Percentiles rank a stretch among this genome's conserved stretches.
Evolutionary conservation across 2,329 filamentous ascomycete genomes (phyloP).

Genomic region (Ceratocystiopsis brevicomis): DNA sequence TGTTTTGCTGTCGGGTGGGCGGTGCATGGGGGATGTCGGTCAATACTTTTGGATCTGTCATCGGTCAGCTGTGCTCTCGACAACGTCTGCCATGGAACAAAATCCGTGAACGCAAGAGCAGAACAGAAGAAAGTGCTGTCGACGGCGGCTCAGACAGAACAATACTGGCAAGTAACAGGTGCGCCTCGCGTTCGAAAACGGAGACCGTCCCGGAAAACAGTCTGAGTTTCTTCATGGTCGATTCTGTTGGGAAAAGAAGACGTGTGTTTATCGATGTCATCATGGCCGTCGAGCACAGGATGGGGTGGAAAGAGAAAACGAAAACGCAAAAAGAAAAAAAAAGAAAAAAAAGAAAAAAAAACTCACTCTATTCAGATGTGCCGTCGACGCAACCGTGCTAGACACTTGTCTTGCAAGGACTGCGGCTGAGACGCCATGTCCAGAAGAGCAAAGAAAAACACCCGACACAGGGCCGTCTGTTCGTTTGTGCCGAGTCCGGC

Average conservation of each 20-base stretch:
- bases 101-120: too few relatives aligned
- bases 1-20: too few relatives aligned
- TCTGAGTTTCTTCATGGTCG: constrained; percentile 65
- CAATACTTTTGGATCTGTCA: not conserved
- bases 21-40: too few relatives aligned
- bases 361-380: not conserved
- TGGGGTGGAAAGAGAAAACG: constrained; percentile 2
- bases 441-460: not conserved
- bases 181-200: constrained; percentile 25
- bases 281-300: constrained; percentile 26
- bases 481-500: too few relatives aligned
- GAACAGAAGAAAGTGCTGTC: not conserved
- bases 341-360: not conserved
- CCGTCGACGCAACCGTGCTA: too few relatives aligned
- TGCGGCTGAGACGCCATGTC: too few relatives aligned
- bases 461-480: too few relatives aligned
- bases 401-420: too few relatives aligned
- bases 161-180: constrained; percentile 89
- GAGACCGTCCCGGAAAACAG: constrained; percentile 39
- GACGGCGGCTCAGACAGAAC: constrained; percentile 8
- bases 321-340: too few relatives aligned
- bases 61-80: not conserved
- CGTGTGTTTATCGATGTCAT: constrained; percentile 50
- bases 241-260: constrained; percentile 84
- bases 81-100: too few relatives aligned